Percentiles rank a stretch among this genome's conserved stretches.
Evolutionary conservation across 2,329 filamentous ascomycete species (phyloP).

Genomic region (Colletotrichum musae): DNA sequence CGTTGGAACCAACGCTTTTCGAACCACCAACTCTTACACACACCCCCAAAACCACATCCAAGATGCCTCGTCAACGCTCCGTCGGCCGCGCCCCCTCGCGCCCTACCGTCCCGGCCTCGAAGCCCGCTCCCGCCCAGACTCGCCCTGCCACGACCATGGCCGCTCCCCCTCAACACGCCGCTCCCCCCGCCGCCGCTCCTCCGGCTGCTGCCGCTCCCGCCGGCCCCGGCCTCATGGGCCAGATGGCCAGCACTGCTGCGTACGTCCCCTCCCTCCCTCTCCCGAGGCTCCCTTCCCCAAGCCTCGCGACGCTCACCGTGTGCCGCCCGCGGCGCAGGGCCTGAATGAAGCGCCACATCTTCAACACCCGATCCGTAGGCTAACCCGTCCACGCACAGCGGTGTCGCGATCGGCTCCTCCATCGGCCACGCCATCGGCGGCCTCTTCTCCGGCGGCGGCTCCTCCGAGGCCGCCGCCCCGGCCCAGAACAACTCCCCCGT

Average conservation of each 20-base stretch:
- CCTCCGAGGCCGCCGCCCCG: conserved; percentile 61
- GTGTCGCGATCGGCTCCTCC: conserved; percentile 95
- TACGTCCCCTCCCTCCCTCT: conserved; percentile 68
- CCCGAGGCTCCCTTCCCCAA: neutral
- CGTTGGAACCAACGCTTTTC: neutral
- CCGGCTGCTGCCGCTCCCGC: conserved; percentile 67
- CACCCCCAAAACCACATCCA: conserved; percentile 47
- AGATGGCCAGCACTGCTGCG: conserved; percentile 99
- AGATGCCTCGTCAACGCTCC: conserved; percentile 85
- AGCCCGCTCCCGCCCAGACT: conserved; percentile 72
- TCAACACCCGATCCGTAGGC: neutral
- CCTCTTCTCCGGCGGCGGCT: conserved; percentile 83
- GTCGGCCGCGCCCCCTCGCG: conserved; percentile 73
- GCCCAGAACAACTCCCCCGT: conserved; percentile 54
- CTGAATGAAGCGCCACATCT: too few relatives aligned
- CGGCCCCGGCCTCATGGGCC: conserved; percentile 90
- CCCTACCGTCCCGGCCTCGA: conserved; percentile 74
- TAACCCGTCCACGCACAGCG: conserved; percentile 66
- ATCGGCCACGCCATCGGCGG: conserved; percentile 96
- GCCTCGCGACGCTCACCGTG: neutral
- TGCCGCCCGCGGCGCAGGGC: neutral
- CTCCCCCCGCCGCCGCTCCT: conserved; percentile 61
- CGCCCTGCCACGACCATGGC: conserved; percentile 80
- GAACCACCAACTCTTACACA: neutral
- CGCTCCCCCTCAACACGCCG: conserved; percentile 59